Evolutionary conservation across 2,329 filamentous ascomycete species (phyloP).

Genomic region (Geoglossum cookeanum): DNA sequence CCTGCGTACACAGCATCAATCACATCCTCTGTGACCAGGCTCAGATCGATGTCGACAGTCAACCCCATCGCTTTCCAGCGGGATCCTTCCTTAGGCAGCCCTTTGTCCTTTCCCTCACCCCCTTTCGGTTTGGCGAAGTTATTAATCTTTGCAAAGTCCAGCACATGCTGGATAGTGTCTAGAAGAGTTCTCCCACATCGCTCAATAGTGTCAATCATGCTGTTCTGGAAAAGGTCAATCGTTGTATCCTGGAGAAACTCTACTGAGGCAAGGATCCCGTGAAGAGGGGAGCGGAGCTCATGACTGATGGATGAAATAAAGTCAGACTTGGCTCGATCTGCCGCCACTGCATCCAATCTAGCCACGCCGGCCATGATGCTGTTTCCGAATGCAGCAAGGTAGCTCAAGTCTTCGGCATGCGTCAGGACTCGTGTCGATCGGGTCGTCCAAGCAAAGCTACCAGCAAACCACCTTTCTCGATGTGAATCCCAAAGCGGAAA

Average conservation of each 20-base stretch:
- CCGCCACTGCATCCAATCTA: conserved; percentile 19
- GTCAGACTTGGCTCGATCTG: conserved; percentile 32
- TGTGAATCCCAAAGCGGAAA: not conserved
- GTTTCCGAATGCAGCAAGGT: conserved; percentile 18
- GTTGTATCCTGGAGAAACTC: conserved; percentile 31
- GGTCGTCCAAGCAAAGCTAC: conserved; percentile 15
- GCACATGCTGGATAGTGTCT: conserved; percentile 24
- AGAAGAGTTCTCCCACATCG: conserved; percentile 22
- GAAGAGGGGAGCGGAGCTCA: conserved; percentile 40
- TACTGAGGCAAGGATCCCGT: conserved; percentile 36
- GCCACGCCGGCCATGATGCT: conserved; percentile 22
- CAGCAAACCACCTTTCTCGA: not conserved
- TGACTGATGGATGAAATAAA: conserved; percentile 41
- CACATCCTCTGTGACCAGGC: conserved; percentile 13
- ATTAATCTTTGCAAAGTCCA: conserved; percentile 22
- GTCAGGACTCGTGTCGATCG: conserved; percentile 20
- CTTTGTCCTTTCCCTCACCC: not conserved
- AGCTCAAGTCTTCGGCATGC: conserved; percentile 19
- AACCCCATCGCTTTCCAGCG: not conserved
- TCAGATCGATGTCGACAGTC: not conserved
- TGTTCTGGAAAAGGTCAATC: conserved; percentile 12
- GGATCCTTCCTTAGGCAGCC: not conserved
- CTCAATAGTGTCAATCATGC: conserved; percentile 19
- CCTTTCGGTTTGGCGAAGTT: not conserved
- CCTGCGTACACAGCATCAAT: conserved; percentile 16